Evolutionary conservation across 2,329 filamentous ascomycete species (phyloP).

Genomic region (Pseudopithomyces chartarum): DNA sequence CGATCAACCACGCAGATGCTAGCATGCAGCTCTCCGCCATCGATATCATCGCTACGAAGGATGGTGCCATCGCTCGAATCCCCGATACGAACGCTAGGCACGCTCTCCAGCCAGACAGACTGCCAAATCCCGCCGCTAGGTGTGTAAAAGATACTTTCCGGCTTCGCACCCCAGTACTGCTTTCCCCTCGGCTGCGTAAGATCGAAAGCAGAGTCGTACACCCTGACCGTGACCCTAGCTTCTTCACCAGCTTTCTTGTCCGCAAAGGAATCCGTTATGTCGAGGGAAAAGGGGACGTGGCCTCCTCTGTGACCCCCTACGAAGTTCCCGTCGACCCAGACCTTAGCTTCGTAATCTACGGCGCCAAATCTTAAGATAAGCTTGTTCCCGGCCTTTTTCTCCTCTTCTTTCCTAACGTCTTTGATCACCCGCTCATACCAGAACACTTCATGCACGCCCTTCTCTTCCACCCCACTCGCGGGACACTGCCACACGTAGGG

Average conservation of each 20-base stretch:
- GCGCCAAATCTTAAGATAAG: slow-evolving; percentile 63
- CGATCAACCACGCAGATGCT: slow-evolving; percentile 57
- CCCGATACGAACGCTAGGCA: slow-evolving; percentile 58
- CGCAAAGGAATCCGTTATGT: slow-evolving; percentile 57
- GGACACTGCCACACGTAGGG: slow-evolving; percentile 70
- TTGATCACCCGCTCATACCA: slow-evolving; percentile 65
- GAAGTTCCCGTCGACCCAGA: slow-evolving; percentile 61
- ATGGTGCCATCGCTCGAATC: slow-evolving; percentile 65
- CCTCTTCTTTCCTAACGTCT: slow-evolving; percentile 54
- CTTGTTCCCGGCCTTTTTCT: slow-evolving; percentile 47
- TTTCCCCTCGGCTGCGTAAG: slow-evolving; percentile 70
- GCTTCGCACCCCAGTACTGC: slow-evolving; percentile 67
- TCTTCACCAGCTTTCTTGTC: slow-evolving; percentile 8
- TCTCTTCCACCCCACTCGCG: slow-evolving; percentile 66
- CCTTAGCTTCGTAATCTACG: slow-evolving; percentile 64
- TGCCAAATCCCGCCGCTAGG: slow-evolving; percentile 65
- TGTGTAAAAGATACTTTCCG: slow-evolving; percentile 65
- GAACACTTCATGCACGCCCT: slow-evolving; percentile 67
- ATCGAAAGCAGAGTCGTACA: slow-evolving; percentile 68
- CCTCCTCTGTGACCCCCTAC: slow-evolving; percentile 63
- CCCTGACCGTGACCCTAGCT: slow-evolving; percentile 58
- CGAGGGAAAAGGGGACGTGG: slow-evolving; percentile 63
- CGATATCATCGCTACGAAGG: slow-evolving; percentile 60
- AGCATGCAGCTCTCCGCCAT: slow-evolving; percentile 57
- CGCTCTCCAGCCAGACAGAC: slow-evolving; percentile 61